These are phyloP conservation scores for Leccinum uliginosum DNA, from an alignment of 768 basidiomycete species.

Conservation along the genomic window DNA sequence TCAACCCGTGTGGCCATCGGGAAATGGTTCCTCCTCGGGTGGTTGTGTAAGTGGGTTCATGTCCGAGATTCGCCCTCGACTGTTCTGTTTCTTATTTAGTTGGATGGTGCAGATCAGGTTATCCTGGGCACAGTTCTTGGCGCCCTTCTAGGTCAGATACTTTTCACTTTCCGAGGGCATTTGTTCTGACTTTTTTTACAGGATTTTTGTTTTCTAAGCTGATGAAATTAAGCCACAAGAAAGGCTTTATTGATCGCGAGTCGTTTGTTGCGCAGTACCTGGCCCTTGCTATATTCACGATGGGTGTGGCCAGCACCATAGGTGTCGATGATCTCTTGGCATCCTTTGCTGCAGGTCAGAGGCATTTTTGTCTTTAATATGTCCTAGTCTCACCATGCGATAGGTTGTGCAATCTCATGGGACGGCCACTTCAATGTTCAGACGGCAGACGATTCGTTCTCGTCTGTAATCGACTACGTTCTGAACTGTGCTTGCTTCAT, in stretches of 20 bases:
- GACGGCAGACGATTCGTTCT: slow-evolving; percentile 82
- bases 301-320: slow-evolving; percentile 74
- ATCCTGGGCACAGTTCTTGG: slow-evolving; percentile 71
- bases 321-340: slow-evolving; percentile 89
- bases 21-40: slow-evolving; percentile 85
- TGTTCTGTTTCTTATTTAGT: not conserved
- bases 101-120: slow-evolving; percentile 62
- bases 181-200: slow-evolving; percentile 17
- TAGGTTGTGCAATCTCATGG: slow-evolving; percentile 88
- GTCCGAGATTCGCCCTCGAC: not conserved
- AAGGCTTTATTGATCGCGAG: slow-evolving; percentile 70
- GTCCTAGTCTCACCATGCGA: not conserved
- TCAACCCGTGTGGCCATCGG: slow-evolving; percentile 60
- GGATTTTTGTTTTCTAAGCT: slow-evolving; percentile 67
- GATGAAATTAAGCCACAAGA: slow-evolving; percentile 64
- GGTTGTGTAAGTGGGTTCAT: slow-evolving; percentile 48
- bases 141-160: slow-evolving; percentile 41
- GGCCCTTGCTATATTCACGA: slow-evolving; percentile 65
- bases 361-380: not conserved
- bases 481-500: slow-evolving; percentile 78
- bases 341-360: slow-evolving; percentile 74
- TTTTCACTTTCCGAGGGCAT: not conserved
- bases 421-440: slow-evolving; percentile 79
- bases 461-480: slow-evolving; percentile 86
- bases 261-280: slow-evolving; percentile 86